Evolutionary conservation across 768 basidiomycete species (phyloP), one percentile per base, ranked within the genome.

Genomic region (Calocera cornea): DNA sequence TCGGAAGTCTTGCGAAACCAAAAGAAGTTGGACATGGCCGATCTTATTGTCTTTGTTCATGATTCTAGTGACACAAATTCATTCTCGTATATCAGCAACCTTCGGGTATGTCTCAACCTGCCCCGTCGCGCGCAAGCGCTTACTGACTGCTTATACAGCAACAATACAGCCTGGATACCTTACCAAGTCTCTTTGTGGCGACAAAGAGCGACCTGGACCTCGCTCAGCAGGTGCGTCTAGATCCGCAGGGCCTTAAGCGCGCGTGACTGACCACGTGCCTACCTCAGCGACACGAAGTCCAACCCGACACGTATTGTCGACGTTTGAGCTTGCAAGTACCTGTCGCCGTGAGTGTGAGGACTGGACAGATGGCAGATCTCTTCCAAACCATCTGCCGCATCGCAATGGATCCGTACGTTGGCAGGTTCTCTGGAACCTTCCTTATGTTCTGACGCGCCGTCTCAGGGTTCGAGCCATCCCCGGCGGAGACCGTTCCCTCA

Each of bases 51-150:
- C 70, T 97, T 95, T 75, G 93, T 97, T 34, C 87, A 97, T 73
- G 95, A 99, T 77, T 97, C 95, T 60, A 94, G 92, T 74, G 95
- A 99, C 75, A 97, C 95, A 41, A 98, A 99, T 78, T 97, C 93
- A 11, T 99, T 99, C 76, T 95, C 92, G 60, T 97, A 98, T 78
- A 93, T 99, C 76, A 95, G 92, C 72, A 97, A 95, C 78, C 80
- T 97, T 73, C 85, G 95, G 76, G 94, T 95, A 75, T 67, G 84
- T 78, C 47, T n/a, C 16, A 34, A 72, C 44, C 17, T 66, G 19
- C 5, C 66, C 50, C 33, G 33, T n/a, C 19, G 31, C 12, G 16
- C 12, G 16, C 29, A 8, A 41, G 10, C 40, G 17, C 11, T 36
- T 31, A 19, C 65, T 47, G 66, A 65, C 17, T 2, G 33, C 41